Conservation (phyloP, 805 yeast species). For the Cyberlindnera euphorbiae region DNA sequence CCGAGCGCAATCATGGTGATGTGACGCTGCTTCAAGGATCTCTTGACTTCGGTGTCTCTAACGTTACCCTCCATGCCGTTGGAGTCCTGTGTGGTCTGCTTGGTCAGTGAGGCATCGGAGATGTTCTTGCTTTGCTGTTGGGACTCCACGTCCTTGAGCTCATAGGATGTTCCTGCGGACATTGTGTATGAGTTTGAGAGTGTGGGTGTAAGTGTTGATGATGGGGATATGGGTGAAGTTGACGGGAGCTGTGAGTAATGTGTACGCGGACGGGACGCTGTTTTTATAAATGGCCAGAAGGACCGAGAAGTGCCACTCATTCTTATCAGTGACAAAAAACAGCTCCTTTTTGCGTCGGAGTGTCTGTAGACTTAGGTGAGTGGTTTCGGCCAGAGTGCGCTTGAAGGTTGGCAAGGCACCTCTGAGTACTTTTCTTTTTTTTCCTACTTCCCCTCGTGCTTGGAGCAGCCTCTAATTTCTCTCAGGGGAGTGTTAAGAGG, state of each 20-base stretch:
- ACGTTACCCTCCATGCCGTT: conserved; percentile 21
- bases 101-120: background rate
- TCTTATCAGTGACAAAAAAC: conserved; percentile 4
- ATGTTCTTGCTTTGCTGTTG: conserved; percentile 1
- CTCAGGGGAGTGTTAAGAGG: no score
- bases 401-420: no score
- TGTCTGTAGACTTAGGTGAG: no score
- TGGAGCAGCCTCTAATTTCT: no score
- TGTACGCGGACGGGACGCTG: no score
- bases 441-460: no score
- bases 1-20: conserved; percentile 75
- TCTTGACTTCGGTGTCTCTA: conserved; percentile 42
- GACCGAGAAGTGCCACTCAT: background rate
- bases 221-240: background rate
- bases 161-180: conserved; percentile 5
- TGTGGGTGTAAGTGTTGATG: background rate
- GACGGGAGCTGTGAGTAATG: background rate
- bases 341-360: background rate
- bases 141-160: conserved; percentile 11
- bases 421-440: no score
- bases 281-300: conserved; percentile 1
- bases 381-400: no score
- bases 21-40: conserved; percentile 62
- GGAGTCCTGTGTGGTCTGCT: conserved; percentile 2
- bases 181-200: conserved; percentile 2